phyloP scores from a whole-genome alignment of 306 rosid species.

The Prunus padus region DNA sequence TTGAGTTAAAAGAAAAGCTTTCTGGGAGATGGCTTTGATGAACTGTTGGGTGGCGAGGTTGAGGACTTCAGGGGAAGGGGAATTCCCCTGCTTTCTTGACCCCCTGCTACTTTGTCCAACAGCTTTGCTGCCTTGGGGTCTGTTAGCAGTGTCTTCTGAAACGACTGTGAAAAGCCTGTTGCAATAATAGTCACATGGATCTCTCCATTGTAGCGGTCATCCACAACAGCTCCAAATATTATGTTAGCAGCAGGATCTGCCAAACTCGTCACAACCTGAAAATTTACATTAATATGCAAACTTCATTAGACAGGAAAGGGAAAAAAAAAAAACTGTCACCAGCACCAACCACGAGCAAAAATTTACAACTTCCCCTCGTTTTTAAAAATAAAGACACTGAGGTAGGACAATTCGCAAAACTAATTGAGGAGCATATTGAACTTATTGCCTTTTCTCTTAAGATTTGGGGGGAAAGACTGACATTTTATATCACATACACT shows the following conservation, averaged over 20 bases:
- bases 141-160: conserved; percentile 76
- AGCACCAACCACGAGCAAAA: not conserved
- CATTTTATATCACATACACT: not conserved
- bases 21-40: conserved; percentile 53
- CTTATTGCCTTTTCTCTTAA: not conserved
- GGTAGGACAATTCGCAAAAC: no score
- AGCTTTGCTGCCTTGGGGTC: conserved; percentile 86
- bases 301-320: conserved; percentile 1
- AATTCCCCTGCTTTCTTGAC: conserved; percentile 62
- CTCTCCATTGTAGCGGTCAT: conserved; percentile 92
- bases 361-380: not conserved
- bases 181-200: conserved; percentile 92
- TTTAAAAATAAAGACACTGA: no score
- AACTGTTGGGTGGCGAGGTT: conserved; percentile 38
- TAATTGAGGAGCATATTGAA: not conserved
- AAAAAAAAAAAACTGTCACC: not conserved
- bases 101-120: conserved; percentile 54
- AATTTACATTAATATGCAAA: conserved; percentile 10
- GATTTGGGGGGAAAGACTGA: not conserved
- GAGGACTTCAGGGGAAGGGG: conserved; percentile 50
- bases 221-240: conserved; percentile 93
- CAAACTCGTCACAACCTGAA: conserved; percentile 91
- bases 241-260: conserved; percentile 98
- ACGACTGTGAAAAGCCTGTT: conserved; percentile 91
- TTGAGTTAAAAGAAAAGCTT: conserved; percentile 65